Evolutionary conservation across 441 rosid species (phyloP).

Genomic region (Adansonia grandidieri): DNA sequence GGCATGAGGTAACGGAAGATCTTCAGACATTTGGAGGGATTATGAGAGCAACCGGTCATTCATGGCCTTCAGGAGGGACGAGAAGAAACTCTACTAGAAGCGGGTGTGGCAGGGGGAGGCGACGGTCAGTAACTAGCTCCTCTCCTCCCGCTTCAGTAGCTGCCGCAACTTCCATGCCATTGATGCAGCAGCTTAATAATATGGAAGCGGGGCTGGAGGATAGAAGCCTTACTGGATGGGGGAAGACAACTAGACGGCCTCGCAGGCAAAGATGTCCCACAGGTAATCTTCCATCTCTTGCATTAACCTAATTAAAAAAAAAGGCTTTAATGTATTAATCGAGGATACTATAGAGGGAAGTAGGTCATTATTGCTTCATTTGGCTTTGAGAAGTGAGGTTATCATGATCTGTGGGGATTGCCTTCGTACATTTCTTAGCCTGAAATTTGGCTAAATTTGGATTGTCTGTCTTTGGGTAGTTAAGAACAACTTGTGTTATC

Average conservation of each 20-base stretch:
- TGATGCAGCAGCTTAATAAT: conserved; percentile 58
- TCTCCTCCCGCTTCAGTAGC: conserved; percentile 44
- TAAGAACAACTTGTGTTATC: conserved; percentile 43
- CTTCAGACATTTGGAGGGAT: conserved; percentile 88
- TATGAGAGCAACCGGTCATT: conserved; percentile 77
- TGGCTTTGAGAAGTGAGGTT: conserved; percentile 34
- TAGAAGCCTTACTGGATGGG: conserved; percentile 91
- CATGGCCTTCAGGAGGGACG: conserved; percentile 69
- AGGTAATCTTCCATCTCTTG: conserved; percentile 62
- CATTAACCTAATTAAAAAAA: conserved; percentile 53
- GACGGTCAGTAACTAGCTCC: conserved; percentile 47
- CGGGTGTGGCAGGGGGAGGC: conserved; percentile 75
- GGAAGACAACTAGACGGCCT: conserved; percentile 89
- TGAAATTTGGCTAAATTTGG: conserved; percentile 47
- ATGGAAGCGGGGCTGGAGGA: conserved; percentile 72
- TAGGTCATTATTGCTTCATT: conserved; percentile 29
- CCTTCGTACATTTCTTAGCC: conserved; percentile 52
- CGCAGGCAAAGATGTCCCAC: conserved; percentile 90
- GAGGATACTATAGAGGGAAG: conserved; percentile 47
- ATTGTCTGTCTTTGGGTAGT: conserved; percentile 44
- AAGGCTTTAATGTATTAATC: conserved; percentile 30
- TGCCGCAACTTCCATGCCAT: conserved; percentile 44
- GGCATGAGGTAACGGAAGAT: conserved; percentile 92
- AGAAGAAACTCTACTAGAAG: conserved; percentile 75
- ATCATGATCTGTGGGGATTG: conserved; percentile 43